phyloP scores from a whole-genome alignment of 768 basidiomycete species.

The Termitomyces sp. region DNA sequence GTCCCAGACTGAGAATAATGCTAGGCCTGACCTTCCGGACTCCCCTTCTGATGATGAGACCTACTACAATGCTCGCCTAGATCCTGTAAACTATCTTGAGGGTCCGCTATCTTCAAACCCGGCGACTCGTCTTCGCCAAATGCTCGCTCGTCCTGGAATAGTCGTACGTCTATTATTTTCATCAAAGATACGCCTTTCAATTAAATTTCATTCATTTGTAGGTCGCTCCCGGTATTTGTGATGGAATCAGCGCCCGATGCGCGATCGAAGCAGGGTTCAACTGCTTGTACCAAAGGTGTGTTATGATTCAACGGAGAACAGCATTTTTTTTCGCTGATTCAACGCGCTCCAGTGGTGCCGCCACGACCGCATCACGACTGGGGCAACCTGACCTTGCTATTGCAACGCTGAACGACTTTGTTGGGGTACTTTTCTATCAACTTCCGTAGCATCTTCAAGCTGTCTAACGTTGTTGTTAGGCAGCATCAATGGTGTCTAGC shows the following conservation, averaged over 20 bases:
- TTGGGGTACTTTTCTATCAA: slow-evolving; percentile 33
- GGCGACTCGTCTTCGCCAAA: slow-evolving; percentile 65
- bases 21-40: neutral
- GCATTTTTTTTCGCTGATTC: neutral
- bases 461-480: slow-evolving; percentile 24
- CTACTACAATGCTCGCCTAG: slow-evolving; percentile 66
- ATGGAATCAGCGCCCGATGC: slow-evolving; percentile 76
- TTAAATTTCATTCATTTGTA: slow-evolving; percentile 15
- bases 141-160: slow-evolving; percentile 69
- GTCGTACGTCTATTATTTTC: slow-evolving; percentile 43
- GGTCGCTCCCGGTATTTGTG: slow-evolving; percentile 77
- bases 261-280: slow-evolving; percentile 77
- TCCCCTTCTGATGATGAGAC: slow-evolving; percentile 10
- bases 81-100: slow-evolving; percentile 63
- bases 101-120: slow-evolving; percentile 67
- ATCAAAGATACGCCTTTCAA: neutral
- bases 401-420: slow-evolving; percentile 74
- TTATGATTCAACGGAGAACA: neutral
- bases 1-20: slow-evolving; percentile 1
- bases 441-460: neutral
- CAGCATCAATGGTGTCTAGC: slow-evolving; percentile 66
- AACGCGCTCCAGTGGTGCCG: slow-evolving; percentile 50
- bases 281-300: slow-evolving; percentile 70
- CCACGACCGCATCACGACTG: slow-evolving; percentile 74
- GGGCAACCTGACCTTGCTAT: slow-evolving; percentile 79